These are phyloP conservation scores for Globisporangium spinosum DNA, from an alignment of 352 stramenopile species.

Conservation along the genomic window DNA sequence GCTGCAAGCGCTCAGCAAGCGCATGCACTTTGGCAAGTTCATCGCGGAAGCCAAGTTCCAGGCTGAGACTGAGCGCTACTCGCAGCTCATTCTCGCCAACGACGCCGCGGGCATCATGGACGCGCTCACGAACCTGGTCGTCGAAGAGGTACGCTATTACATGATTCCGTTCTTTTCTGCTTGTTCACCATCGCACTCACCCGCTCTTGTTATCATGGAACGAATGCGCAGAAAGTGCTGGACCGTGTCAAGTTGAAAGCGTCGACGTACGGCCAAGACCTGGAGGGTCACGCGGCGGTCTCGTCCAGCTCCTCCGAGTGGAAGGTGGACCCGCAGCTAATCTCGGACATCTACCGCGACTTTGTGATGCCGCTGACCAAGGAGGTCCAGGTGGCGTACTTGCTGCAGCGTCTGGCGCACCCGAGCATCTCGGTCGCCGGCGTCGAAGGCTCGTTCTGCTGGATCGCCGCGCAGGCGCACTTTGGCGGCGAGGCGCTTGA, in stretches of 20 bases:
- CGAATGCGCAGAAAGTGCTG: conserved; percentile 66
- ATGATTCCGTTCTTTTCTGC: too few species aligned
- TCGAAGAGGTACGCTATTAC: conserved; percentile 74
- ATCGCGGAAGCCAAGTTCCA: conserved; percentile 98
- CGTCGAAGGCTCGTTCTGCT: conserved; percentile 73
- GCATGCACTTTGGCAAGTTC: conserved; percentile 99
- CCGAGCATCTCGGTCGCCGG: conserved; percentile 69
- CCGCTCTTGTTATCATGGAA: neutral
- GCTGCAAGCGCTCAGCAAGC: conserved; percentile 94
- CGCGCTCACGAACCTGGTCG: conserved; percentile 91
- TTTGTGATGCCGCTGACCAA: conserved; percentile 99
- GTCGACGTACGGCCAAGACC: conserved; percentile 92
- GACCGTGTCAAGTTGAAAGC: conserved; percentile 94
- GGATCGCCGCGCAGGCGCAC: conserved; percentile 60
- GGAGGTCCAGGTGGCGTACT: conserved; percentile 95
- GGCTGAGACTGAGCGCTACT: conserved; percentile 89
- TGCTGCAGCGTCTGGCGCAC: conserved; percentile 81
- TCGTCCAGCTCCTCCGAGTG: conserved; percentile 37
- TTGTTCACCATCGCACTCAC: neutral
- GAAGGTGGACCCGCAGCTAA: conserved; percentile 96
- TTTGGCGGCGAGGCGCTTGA: conserved; percentile 48
- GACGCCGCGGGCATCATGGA: conserved; percentile 96
- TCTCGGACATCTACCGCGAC: conserved; percentile 95
- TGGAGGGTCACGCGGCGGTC: conserved; percentile 41
- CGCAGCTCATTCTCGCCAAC: conserved; percentile 87